Base-by-base conservation (phyloP, 108 stramenopile genomes). In the Cyclotella choctawhatcheeana region DNA sequence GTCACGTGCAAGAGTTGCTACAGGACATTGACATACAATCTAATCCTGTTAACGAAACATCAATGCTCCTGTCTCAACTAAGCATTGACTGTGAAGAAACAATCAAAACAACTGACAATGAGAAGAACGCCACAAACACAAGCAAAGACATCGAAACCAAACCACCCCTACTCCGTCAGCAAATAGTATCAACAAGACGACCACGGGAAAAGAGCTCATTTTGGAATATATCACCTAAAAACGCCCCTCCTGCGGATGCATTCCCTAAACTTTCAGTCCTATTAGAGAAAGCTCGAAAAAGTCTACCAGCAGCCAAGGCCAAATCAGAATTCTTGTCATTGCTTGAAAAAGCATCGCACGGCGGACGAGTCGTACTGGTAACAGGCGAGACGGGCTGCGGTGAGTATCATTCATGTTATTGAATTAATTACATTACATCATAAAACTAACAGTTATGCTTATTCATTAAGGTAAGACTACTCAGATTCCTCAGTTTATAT, bases 401-500 rank as follows among this genome's bases (percentile, higher is more conserved):
- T 67, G 79, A 86, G 43, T 29, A 68, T 44, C 54, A n/a, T 52
- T 5, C 20, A 34, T n/a, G 12, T 25, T 22, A 10, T 44, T 35
- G 17, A 27, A 25, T 18, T 54, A 2, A 43, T 37, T 35, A 25
- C 30, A 18, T 31, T 35, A 45, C 17, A 26, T 27, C 53, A 22
- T 35, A 48, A 34, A 26, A 3, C 44, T 60, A 29, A 1, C 25
- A 47, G 27, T 14, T 26, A n/a, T 45, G 0, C 35, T 34, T 53
- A n/a, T n/a, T n/a, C n/a, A n/a, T 47, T 5, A 7, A 51, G 13
- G 56, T 22, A 85, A 94, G 79, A 89, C 89, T 6, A 97, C 97
- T 5, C 98, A 99, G 74, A 91, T 98, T 17, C 97, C 97, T 20
- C 94, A 96, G 67, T 94, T 92, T 40, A 84, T 99, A 59, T 67